Evolutionary conservation across 148 eudicot genomes (phyloP).

Genomic region (Vaccinium corymbosum): DNA sequence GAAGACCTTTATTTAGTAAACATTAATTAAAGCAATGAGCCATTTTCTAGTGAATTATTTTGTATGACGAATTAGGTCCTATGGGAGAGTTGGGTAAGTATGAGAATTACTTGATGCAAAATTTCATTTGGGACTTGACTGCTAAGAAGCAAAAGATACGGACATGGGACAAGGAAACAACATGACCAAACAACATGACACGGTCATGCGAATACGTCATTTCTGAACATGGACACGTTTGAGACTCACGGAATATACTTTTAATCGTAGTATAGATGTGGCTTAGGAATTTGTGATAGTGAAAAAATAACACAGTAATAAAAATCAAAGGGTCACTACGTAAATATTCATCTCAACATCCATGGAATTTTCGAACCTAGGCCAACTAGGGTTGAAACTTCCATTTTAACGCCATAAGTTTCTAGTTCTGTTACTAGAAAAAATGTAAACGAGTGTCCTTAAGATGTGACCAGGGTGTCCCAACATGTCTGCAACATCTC

Average conservation of each 20-base stretch:
- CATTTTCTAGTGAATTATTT: neutral
- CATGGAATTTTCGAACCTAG: neutral
- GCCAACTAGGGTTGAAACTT: neutral
- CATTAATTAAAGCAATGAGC: neutral
- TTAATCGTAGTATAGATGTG: neutral
- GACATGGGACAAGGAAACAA: neutral
- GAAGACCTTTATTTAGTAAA: neutral
- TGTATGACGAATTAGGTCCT: neutral
- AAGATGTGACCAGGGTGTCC: neutral
- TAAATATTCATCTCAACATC: neutral
- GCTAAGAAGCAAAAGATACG: neutral
- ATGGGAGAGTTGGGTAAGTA: neutral
- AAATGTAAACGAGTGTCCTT: no score
- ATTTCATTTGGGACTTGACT: conserved; percentile 17
- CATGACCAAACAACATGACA: neutral
- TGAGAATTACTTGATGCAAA: neutral
- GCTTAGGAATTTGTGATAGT: neutral
- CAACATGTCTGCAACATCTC: neutral
- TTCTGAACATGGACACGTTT: no score
- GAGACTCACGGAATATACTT: neutral
- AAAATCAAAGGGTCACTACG: neutral
- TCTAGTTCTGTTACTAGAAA: neutral
- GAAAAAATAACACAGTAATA: neutral
- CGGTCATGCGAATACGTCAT: no score
- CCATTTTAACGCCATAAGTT: neutral